Percentiles rank a stretch among this genome's conserved stretches.
Conservation (phyloP, 2,329 filamentous ascomycete genomes). For the Alternaria postmessia region DNA sequence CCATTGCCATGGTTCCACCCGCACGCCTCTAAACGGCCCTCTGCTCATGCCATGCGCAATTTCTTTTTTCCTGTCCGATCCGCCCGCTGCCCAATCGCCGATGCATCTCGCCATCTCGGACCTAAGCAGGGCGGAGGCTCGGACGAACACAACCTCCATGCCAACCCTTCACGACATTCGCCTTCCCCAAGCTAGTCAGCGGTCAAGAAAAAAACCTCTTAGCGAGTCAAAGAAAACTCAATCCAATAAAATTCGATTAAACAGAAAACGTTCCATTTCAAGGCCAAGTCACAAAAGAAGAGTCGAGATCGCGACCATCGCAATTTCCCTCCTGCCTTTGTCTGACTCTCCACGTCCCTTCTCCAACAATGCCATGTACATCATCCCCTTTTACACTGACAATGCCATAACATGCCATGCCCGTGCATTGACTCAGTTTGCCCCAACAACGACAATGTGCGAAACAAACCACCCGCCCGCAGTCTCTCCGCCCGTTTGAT, state of each 20-base stretch:
- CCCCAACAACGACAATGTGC: conserved; percentile 1
- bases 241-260: background rate
- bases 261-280: conserved; percentile 3
- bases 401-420: background rate
- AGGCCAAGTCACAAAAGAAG: background rate
- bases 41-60: conserved; percentile 18
- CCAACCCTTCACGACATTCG: conserved; percentile 5
- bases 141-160: conserved; percentile 18
- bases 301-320: conserved; percentile 11
- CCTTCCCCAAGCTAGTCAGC: background rate
- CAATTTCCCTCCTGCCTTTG: conserved; percentile 13
- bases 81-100: background rate
- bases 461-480: conserved; percentile 1
- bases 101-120: conserved; percentile 14
- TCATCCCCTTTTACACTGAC: background rate
- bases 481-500: background rate
- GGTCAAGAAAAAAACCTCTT: background rate
- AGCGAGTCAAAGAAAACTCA: conserved; percentile 7
- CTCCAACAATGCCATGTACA: conserved; percentile 9
- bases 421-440: background rate
- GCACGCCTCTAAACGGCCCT: background rate
- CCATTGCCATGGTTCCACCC: conserved; percentile 1
- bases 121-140: conserved; percentile 5
- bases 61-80: conserved; percentile 23
- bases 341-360: conserved; percentile 2